Percentiles rank a stretch among this genome's conserved stretches.
These are phyloP conservation scores for Tothia fuscella DNA, from an alignment of 2,329 filamentous ascomycete genomes.

Conservation along the genomic window DNA sequence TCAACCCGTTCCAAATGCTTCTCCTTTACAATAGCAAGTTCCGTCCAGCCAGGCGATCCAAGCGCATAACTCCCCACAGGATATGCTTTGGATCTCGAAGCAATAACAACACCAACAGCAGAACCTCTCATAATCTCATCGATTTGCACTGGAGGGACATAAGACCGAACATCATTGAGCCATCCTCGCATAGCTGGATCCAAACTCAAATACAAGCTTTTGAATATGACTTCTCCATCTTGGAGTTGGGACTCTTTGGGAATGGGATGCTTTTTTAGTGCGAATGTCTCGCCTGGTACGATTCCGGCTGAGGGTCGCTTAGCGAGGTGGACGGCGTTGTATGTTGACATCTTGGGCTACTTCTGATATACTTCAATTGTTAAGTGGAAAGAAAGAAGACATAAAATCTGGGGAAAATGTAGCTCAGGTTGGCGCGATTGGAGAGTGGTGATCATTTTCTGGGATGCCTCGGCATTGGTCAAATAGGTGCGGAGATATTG, in stretches of 20 bases:
- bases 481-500: too few relatives aligned
- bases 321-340: conserved; percentile 44
- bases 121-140: conserved; percentile 57
- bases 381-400: too few relatives aligned
- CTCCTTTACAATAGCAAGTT: conserved; percentile 48
- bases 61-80: conserved; percentile 47
- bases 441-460: too few relatives aligned
- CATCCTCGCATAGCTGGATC: conserved; percentile 69
- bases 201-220: conserved; percentile 52
- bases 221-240: conserved; percentile 51
- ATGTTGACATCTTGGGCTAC: conserved; percentile 24
- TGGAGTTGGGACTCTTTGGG: conserved; percentile 38
- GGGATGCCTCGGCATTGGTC: too few relatives aligned
- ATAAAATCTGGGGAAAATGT: too few relatives aligned
- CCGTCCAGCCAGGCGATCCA: conserved; percentile 50
- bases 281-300: conserved; percentile 54
- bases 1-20: conserved; percentile 35
- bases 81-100: conserved; percentile 43
- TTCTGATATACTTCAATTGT: too few relatives aligned
- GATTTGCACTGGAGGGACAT: conserved; percentile 56
- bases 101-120: conserved; percentile 49
- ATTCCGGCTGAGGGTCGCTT: conserved; percentile 50
- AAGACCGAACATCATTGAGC: conserved; percentile 48
- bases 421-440: too few relatives aligned
- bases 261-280: conserved; percentile 37